phyloP scores from a whole-genome alignment of 768 basidiomycete genomes.

The Sarcodon sp. region DNA sequence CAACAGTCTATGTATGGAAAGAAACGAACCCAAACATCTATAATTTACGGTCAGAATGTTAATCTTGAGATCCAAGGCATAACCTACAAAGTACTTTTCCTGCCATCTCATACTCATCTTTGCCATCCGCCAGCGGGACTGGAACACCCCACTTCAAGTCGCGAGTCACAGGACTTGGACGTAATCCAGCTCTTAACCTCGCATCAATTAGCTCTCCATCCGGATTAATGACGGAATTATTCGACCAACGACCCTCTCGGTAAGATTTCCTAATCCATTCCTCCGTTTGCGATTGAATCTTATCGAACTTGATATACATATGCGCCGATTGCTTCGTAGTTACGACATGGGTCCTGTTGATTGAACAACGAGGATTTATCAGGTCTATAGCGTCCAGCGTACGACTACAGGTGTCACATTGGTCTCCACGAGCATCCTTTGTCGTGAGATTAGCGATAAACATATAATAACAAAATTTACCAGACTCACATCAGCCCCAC shows the following conservation, averaged over 20 bases:
- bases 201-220: constrained; percentile 88
- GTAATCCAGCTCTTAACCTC: constrained; percentile 72
- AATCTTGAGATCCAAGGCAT: not conserved
- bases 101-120: constrained; percentile 75
- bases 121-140: constrained; percentile 60
- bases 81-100: constrained; percentile 90
- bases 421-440: constrained; percentile 94
- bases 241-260: constrained; percentile 82
- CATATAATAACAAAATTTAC: not conserved
- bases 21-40: constrained; percentile 88
- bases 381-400: constrained; percentile 92
- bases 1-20: not conserved
- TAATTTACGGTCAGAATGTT: not conserved
- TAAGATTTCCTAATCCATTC: constrained; percentile 79
- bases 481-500: constrained; percentile 59
- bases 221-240: constrained; percentile 79
- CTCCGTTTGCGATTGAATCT: constrained; percentile 70
- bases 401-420: constrained; percentile 88
- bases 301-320: constrained; percentile 84
- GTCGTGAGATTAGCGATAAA: not conserved
- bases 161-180: constrained; percentile 84
- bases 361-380: constrained; percentile 87
- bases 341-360: constrained; percentile 70
- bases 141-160: constrained; percentile 96
- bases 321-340: constrained; percentile 71